phyloP scores from a whole-genome alignment of 805 yeast species.

The Candida anglica region DNA sequence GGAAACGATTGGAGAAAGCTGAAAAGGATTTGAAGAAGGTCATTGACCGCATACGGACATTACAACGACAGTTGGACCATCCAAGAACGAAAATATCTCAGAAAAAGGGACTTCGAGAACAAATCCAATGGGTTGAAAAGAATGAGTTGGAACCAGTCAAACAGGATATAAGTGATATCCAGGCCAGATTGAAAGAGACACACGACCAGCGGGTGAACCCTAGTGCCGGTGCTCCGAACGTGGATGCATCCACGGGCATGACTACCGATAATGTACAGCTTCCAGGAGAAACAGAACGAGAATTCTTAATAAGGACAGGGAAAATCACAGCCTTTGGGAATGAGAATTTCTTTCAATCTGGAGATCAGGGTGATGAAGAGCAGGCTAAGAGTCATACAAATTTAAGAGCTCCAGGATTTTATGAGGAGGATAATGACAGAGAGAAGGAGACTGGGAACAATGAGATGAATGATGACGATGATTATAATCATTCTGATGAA shows the following conservation, averaged over 20 bases:
- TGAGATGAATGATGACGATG: slow-evolving; percentile 5
- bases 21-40: slow-evolving; percentile 42
- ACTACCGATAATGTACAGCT: slow-evolving; percentile 30
- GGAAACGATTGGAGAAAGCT: slow-evolving; percentile 70
- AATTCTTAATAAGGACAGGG: slow-evolving; percentile 82
- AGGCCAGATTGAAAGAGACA: slow-evolving; percentile 28
- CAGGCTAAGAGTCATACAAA: slow-evolving; percentile 34
- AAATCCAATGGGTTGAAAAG: slow-evolving; percentile 47
- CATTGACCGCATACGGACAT: slow-evolving; percentile 36
- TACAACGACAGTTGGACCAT: slow-evolving; percentile 46
- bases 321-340: slow-evolving; percentile 91
- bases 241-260: slow-evolving; percentile 5
- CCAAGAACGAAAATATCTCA: slow-evolving; percentile 64
- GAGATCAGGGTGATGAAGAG: slow-evolving; percentile 12
- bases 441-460: slow-evolving; percentile 1
- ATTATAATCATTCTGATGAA: slow-evolving; percentile 8
- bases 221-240: slow-evolving; percentile 5
- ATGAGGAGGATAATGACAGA: background rate
- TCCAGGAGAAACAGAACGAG: slow-evolving; percentile 76
- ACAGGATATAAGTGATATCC: slow-evolving; percentile 58
- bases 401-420: slow-evolving; percentile 49
- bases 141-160: slow-evolving; percentile 51
- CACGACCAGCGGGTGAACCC: slow-evolving; percentile 36
- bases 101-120: slow-evolving; percentile 48
- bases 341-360: slow-evolving; percentile 49